A percentile compares a stretch with the other conserved stretches of the same genome.
phyloP scores from a whole-genome alignment of 2,329 filamentous ascomycete species.

The Penicillium vulpinum region DNA sequence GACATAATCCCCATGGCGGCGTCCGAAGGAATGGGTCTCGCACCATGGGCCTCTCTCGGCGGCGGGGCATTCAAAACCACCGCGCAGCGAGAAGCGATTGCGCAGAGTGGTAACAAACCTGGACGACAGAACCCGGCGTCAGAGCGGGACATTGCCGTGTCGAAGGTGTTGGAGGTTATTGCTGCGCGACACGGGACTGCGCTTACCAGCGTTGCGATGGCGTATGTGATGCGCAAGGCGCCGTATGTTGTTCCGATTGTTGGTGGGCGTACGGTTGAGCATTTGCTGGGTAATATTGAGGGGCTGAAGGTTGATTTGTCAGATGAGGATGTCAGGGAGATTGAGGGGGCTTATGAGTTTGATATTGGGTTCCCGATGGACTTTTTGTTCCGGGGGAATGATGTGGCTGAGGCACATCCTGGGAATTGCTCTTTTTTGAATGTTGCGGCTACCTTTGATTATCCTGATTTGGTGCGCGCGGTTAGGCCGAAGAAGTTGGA shows the following conservation, averaged over 20 bases:
- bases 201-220: conserved; percentile 43
- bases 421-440: conserved; percentile 11
- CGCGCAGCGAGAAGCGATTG: conserved; percentile 30
- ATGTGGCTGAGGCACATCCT: conserved; percentile 15
- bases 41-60: conserved; percentile 57
- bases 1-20: conserved; percentile 68
- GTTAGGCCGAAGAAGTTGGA: conserved; percentile 11
- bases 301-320: conserved; percentile 54
- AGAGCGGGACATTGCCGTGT: conserved; percentile 19
- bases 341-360: conserved; percentile 56
- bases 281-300: conserved; percentile 57
- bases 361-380: conserved; percentile 43
- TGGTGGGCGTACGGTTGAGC: conserved; percentile 55
- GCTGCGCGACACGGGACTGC: conserved; percentile 16
- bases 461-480: conserved; percentile 16
- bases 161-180: conserved; percentile 22
- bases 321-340: conserved; percentile 55
- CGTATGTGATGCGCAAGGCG: conserved; percentile 56
- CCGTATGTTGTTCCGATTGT: conserved; percentile 57
- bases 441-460: conserved; percentile 17
- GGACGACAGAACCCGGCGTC: conserved; percentile 22
- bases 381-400: conserved; percentile 14
- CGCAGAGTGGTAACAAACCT: conserved; percentile 32
- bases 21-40: conserved; percentile 62
- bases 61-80: conserved; percentile 52